These are phyloP conservation scores for Bipolaris sorokiniana DNA, from an alignment of 2,329 filamentous ascomycete species.

Conservation along the genomic window DNA sequence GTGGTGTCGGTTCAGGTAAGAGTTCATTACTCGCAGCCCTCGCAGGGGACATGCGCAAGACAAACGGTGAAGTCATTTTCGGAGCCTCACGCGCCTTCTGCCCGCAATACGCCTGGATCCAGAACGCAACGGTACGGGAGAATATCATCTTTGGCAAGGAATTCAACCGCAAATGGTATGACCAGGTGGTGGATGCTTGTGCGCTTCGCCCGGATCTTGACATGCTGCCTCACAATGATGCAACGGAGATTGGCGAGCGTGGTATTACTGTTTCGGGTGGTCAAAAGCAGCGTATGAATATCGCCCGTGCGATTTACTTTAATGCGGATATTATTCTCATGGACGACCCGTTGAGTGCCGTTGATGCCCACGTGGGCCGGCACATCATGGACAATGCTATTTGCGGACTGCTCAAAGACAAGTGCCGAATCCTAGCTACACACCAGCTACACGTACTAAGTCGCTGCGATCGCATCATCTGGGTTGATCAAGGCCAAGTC, in stretches of 20 bases:
- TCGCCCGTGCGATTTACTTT: constrained; percentile 77
- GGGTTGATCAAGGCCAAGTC: constrained; percentile 87
- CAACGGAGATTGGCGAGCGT: constrained; percentile 92
- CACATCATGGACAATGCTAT: constrained; percentile 94
- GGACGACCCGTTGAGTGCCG: constrained; percentile 67
- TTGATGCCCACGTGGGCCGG: constrained; percentile 65
- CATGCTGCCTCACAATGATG: constrained; percentile 87
- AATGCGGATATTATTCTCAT: constrained; percentile 67
- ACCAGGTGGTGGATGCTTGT: constrained; percentile 82
- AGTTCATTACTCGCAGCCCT: constrained; percentile 86
- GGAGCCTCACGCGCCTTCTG: constrained; percentile 87
- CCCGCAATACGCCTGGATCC: constrained; percentile 97
- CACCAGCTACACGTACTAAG: constrained; percentile 93
- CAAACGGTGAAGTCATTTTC: constrained; percentile 72
- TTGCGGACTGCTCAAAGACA: constrained; percentile 82
- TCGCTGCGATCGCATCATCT: constrained; percentile 88
- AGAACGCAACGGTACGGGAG: constrained; percentile 83
- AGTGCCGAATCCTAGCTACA: constrained; percentile 89
- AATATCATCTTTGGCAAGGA: constrained; percentile 91
- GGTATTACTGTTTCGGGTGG: constrained; percentile 95
- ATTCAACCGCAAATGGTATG: constrained; percentile 76
- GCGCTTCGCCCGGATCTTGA: constrained; percentile 85
- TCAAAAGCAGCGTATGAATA: constrained; percentile 94
- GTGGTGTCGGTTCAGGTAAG: constrained; percentile 88
- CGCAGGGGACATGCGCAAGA: constrained; percentile 92